A percentile compares a stretch with the other conserved stretches of the same genome.
Evolutionary conservation across 2,329 filamentous ascomycete species (phyloP).

Genomic region (Talaromyces albobiverticillius): DNA sequence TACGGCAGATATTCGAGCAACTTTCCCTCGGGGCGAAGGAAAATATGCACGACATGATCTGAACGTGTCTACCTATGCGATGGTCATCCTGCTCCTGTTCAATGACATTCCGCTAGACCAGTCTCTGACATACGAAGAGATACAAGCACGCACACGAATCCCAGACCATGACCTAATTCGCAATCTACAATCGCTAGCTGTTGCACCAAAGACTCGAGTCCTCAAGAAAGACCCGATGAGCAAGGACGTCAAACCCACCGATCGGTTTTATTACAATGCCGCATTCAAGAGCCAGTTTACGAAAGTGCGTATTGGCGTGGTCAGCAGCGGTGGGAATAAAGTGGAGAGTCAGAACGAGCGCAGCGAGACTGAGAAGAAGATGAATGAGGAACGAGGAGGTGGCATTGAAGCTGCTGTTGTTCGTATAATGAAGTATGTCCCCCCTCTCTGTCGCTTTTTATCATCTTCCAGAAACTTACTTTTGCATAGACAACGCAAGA

Average conservation of each 20-base stretch:
- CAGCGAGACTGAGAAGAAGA: constrained; percentile 50
- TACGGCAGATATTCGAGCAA: constrained; percentile 80
- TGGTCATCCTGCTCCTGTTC: constrained; percentile 86
- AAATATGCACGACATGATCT: constrained; percentile 81
- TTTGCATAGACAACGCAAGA: constrained; percentile 45
- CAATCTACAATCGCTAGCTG: constrained; percentile 75
- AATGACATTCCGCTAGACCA: constrained; percentile 64
- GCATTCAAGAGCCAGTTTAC: constrained; percentile 78
- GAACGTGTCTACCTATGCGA: constrained; percentile 87
- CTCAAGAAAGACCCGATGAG: constrained; percentile 75
- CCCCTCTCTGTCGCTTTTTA: constrained; percentile 36
- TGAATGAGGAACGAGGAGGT: constrained; percentile 47
- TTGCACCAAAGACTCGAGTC: constrained; percentile 78
- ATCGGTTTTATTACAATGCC: constrained; percentile 79
- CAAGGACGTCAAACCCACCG: constrained; percentile 72
- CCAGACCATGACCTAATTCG: constrained; percentile 69
- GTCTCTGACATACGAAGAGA: constrained; percentile 66
- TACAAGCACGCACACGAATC: constrained; percentile 78
- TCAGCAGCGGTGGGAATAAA: constrained; percentile 72
- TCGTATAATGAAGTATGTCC: constrained; percentile 51
- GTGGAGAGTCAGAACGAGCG: constrained; percentile 70
- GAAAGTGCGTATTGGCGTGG: constrained; percentile 85
- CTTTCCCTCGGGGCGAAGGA: constrained; percentile 67
- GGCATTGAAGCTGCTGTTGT: constrained; percentile 53
- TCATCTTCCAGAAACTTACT: constrained; percentile 50